Conservation (phyloP, 208 protist species). For the Trypanosoma cruzi region DNA sequence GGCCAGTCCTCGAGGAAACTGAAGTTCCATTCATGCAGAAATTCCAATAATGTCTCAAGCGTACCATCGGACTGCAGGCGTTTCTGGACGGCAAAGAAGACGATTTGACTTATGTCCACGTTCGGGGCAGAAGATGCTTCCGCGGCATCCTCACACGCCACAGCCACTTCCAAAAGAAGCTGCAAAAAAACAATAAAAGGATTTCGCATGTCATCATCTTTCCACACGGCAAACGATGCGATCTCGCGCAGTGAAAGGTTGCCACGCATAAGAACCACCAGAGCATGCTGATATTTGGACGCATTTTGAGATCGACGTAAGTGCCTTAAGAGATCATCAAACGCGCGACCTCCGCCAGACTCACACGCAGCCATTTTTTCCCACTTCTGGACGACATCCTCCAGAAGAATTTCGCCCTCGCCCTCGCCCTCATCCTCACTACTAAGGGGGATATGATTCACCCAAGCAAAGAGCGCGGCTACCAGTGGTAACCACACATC, state of each 20-base stretch:
- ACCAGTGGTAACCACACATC: constrained; percentile 10
- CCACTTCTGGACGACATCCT: constrained; percentile 17
- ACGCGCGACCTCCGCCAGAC: background rate
- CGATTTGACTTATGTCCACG: constrained; percentile 5
- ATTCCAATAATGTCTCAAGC: background rate
- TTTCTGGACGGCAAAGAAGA: background rate
- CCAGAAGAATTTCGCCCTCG: constrained; percentile 13
- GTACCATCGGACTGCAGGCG: background rate
- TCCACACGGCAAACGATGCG: constrained; percentile 15
- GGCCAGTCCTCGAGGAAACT: constrained; percentile 14
- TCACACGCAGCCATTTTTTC: background rate
- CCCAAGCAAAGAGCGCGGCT: constrained; percentile 24
- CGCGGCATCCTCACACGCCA: constrained; percentile 8
- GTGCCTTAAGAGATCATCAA: constrained; percentile 9
- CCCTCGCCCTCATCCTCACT: constrained; percentile 6
- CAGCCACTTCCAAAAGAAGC: constrained; percentile 10
- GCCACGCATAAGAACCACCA: constrained; percentile 16
- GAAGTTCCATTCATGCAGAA: constrained; percentile 23
- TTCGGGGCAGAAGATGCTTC: background rate
- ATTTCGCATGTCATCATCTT: background rate
- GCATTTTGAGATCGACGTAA: constrained; percentile 17
- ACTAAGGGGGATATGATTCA: background rate
- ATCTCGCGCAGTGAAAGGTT: constrained; percentile 7
- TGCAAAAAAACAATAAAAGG: constrained; percentile 17
- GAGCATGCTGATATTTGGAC: constrained; percentile 13